These are phyloP conservation scores for Forsythia viridissima DNA, from an alignment of 257 asterid genomes.

Conservation along the genomic window DNA sequence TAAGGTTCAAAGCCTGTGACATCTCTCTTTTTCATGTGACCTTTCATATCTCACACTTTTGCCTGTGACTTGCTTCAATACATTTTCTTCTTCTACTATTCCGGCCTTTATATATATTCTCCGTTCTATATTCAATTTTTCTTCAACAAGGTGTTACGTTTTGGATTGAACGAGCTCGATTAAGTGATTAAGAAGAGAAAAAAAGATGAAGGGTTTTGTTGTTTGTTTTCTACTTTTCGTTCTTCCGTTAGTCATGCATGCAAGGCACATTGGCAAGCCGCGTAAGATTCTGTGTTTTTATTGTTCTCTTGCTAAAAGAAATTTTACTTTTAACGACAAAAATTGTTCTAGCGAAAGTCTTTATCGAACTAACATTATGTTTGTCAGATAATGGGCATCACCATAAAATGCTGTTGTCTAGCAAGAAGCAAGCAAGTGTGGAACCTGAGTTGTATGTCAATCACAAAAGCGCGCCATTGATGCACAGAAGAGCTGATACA, in stretches of 20 bases:
- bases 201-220: slow-evolving; percentile 27
- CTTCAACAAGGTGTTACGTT: background rate
- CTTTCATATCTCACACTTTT: slow-evolving; percentile 37
- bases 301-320: background rate
- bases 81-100: slow-evolving; percentile 9
- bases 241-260: slow-evolving; percentile 41
- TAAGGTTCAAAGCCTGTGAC: slow-evolving; percentile 37
- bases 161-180: background rate
- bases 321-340: background rate
- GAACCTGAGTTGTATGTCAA: slow-evolving; percentile 12
- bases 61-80: slow-evolving; percentile 77
- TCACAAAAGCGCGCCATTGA: slow-evolving; percentile 10
- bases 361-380: background rate
- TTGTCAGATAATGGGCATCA: slow-evolving; percentile 36
- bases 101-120: slow-evolving; percentile 37
- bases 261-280: slow-evolving; percentile 48
- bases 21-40: slow-evolving; percentile 56
- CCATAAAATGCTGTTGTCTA: slow-evolving; percentile 13
- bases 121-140: background rate
- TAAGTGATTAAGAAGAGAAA: background rate
- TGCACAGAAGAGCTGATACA: slow-evolving; percentile 42
- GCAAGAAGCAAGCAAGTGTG: slow-evolving; percentile 8
- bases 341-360: background rate
- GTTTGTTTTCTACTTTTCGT: slow-evolving; percentile 20
- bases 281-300: slow-evolving; percentile 31